Conservation (phyloP, 306 rosid genomes). For the Vicia sativa region DNA sequence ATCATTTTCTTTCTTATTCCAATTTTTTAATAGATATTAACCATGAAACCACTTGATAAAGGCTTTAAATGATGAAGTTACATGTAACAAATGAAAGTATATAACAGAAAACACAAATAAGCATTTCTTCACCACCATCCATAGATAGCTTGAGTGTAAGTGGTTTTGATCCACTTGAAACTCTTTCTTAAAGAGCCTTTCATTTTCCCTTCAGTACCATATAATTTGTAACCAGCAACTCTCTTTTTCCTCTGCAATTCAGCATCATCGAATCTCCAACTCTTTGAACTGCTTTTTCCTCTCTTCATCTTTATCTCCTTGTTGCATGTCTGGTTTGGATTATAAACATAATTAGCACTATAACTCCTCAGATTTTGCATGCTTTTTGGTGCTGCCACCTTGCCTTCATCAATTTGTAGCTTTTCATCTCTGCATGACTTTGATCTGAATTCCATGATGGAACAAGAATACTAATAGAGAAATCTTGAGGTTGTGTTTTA, state of each 20-base stretch:
- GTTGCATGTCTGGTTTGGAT: slow-evolving; percentile 40
- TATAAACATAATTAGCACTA: slow-evolving; percentile 57
- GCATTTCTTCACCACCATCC: slow-evolving; percentile 57
- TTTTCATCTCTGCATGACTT: slow-evolving; percentile 66
- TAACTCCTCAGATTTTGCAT: slow-evolving; percentile 77
- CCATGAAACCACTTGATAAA: neutral
- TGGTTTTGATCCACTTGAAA: slow-evolving; percentile 82
- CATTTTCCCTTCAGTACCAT: slow-evolving; percentile 80
- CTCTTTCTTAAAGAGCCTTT: slow-evolving; percentile 82
- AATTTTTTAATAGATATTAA: too few species aligned
- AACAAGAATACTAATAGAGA: neutral
- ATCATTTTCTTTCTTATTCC: too few species aligned
- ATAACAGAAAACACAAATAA: neutral
- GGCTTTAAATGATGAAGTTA: neutral
- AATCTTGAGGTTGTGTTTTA: neutral
- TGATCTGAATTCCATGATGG: slow-evolving; percentile 81
- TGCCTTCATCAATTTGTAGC: slow-evolving; percentile 65
- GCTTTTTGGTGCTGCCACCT: slow-evolving; percentile 47
- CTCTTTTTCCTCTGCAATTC: slow-evolving; percentile 92
- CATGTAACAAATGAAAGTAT: neutral
- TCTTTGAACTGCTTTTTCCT: slow-evolving; percentile 64
- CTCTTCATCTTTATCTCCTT: slow-evolving; percentile 59
- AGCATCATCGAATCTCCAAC: slow-evolving; percentile 70
- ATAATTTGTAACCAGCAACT: slow-evolving; percentile 82
- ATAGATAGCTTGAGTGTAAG: slow-evolving; percentile 61